phyloP scores from a whole-genome alignment of 108 stramenopile genomes.

The Cyclotella cryptica region DNA sequence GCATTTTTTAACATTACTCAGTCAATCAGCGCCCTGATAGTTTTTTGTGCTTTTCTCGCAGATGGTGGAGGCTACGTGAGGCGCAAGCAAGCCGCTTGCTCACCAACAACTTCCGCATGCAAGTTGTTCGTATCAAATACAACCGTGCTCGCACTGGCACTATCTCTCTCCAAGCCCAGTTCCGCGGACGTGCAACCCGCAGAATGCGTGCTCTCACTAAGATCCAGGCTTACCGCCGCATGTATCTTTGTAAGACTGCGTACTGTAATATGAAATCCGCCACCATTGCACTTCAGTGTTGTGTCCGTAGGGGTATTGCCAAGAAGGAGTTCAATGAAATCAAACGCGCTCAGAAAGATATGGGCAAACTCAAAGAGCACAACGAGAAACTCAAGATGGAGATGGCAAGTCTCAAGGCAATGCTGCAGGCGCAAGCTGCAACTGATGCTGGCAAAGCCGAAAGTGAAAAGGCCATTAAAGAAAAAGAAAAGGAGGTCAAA shows the following conservation, averaged over 20 bases:
- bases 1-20: conserved; percentile 2
- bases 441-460: conserved; percentile 66
- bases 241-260: conserved; percentile 46
- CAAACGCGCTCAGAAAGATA: conserved; percentile 85
- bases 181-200: conserved; percentile 71
- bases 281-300: conserved; percentile 80
- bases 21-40: neutral
- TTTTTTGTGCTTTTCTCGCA: conserved; percentile 27
- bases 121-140: conserved; percentile 63
- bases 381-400: conserved; percentile 91
- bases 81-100: conserved; percentile 82
- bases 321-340: conserved; percentile 63
- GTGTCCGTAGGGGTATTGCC: conserved; percentile 64
- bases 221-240: conserved; percentile 71
- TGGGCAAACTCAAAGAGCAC: conserved; percentile 86
- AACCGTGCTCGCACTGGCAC: conserved; percentile 62
- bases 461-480: conserved; percentile 61
- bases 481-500: conserved; percentile 77
- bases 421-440: conserved; percentile 88
- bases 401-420: conserved; percentile 92
- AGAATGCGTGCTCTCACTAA: conserved; percentile 66
- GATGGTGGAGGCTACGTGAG: conserved; percentile 84
- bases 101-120: conserved; percentile 85
- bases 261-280: conserved; percentile 74
- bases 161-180: conserved; percentile 72